Conservation (phyloP, 1,284 basidiomycete genomes). For the Rhodotorula sp. region DNA sequence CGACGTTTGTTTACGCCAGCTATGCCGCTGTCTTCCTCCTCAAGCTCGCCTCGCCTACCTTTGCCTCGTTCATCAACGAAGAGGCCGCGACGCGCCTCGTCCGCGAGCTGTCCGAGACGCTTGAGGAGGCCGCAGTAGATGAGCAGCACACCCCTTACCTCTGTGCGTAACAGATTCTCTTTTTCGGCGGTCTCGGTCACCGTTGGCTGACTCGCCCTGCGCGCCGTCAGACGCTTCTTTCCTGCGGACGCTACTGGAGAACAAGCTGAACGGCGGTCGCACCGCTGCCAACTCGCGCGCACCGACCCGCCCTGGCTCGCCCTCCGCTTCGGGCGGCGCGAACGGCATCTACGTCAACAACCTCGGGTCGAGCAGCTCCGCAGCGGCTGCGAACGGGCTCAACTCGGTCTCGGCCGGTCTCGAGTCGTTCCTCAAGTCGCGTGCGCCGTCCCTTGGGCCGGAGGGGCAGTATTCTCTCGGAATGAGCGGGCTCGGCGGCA, state of each 20-base stretch:
- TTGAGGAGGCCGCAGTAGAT: slow-evolving; percentile 39
- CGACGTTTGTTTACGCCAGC: slow-evolving; percentile 51
- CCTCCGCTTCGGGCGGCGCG: not conserved
- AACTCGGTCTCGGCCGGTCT: slow-evolving; percentile 8
- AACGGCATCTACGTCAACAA: slow-evolving; percentile 5
- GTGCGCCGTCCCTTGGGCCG: slow-evolving; percentile 25
- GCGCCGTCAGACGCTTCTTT: slow-evolving; percentile 82
- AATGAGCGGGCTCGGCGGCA: not conserved
- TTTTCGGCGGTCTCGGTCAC: not conserved
- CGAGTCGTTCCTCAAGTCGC: slow-evolving; percentile 29
- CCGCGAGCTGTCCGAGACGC: slow-evolving; percentile 32
- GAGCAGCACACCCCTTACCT: slow-evolving; percentile 35
- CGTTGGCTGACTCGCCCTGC: not conserved
- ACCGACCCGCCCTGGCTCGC: slow-evolving; percentile 32
- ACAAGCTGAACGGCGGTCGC: slow-evolving; percentile 37
- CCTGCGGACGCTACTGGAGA: slow-evolving; percentile 64
- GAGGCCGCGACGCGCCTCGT: slow-evolving; percentile 40
- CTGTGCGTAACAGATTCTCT: not conserved
- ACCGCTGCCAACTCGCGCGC: slow-evolving; percentile 39
- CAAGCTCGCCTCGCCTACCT: slow-evolving; percentile 42
- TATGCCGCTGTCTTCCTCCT: slow-evolving; percentile 53
- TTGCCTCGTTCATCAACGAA: slow-evolving; percentile 40
- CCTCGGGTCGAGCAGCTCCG: not conserved
- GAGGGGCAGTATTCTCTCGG: slow-evolving; percentile 14
- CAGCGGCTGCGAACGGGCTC: not conserved